Conservation (phyloP, 2,329 filamentous ascomycete species). For the Gremmenia infestans region DNA sequence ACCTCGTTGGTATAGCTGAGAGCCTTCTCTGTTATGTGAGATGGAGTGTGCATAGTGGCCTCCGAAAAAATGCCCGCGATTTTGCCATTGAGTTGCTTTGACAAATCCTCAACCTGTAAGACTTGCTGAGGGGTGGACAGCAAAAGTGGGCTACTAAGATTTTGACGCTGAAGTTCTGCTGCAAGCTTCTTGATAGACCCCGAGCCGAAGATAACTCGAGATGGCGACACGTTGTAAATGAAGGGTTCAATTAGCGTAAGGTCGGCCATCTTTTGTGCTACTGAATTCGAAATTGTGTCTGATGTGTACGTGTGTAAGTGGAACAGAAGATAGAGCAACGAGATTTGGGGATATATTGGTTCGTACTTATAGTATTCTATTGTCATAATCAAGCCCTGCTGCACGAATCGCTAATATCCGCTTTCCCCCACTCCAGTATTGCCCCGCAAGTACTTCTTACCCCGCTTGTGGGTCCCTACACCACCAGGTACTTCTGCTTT, state of each 20-base stretch:
- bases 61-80: slow-evolving; percentile 48
- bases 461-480: too few relatives aligned
- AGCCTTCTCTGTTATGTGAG: slow-evolving; percentile 51
- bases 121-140: slow-evolving; percentile 51
- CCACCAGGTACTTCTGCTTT: too few relatives aligned
- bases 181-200: slow-evolving; percentile 47
- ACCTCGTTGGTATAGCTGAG: slow-evolving; percentile 41
- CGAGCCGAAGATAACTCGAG: slow-evolving; percentile 51
- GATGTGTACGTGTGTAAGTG: too few relatives aligned
- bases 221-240: slow-evolving; percentile 50
- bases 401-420: too few relatives aligned
- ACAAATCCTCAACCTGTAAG: slow-evolving; percentile 36
- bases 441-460: too few relatives aligned
- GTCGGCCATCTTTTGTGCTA: too few relatives aligned
- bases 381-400: too few relatives aligned
- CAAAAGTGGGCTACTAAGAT: slow-evolving; percentile 46
- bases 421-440: too few relatives aligned
- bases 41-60: slow-evolving; percentile 60
- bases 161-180: slow-evolving; percentile 40
- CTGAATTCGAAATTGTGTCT: too few relatives aligned
- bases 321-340: too few relatives aligned
- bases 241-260: slow-evolving; percentile 31
- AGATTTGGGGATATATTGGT: too few relatives aligned
- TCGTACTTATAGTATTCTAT: too few relatives aligned
- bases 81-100: slow-evolving; percentile 38